Percentiles rank a stretch among this genome's conserved stretches.
Conservation (phyloP, 352 stramenopile species). For the Phytopythium helicoides region DNA sequence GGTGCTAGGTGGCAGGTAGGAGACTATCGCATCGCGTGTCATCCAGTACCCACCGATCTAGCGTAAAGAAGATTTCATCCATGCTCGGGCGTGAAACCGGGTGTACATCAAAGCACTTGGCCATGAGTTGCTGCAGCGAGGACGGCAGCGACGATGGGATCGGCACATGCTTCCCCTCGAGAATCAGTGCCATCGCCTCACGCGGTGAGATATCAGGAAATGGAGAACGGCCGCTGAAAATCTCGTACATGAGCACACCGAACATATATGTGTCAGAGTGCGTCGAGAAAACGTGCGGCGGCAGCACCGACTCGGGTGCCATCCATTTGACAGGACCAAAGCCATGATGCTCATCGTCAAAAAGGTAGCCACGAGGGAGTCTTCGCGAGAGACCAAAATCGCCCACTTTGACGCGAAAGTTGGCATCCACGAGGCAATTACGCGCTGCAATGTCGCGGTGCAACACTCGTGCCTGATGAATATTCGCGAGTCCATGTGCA, state of each 20-base stretch:
- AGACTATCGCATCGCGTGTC: constrained; percentile 30
- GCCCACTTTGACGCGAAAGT: constrained; percentile 71
- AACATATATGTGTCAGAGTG: constrained; percentile 81
- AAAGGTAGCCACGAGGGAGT: constrained; percentile 29
- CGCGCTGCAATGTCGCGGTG: constrained; percentile 68
- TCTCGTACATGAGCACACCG: constrained; percentile 70
- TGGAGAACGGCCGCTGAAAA: constrained; percentile 57
- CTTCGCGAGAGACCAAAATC: constrained; percentile 68
- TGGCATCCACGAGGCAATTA: constrained; percentile 60
- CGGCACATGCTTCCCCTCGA: constrained; percentile 63
- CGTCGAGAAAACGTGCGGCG: constrained; percentile 66
- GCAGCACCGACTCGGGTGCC: constrained; percentile 61
- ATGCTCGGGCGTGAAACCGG: constrained; percentile 55
- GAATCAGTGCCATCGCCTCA: constrained; percentile 55
- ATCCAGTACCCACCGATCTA: constrained; percentile 54
- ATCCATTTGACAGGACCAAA: constrained; percentile 79
- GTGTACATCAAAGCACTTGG: constrained; percentile 56
- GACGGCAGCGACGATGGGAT: constrained; percentile 40
- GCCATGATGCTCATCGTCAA: constrained; percentile 53
- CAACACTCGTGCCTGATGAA: constrained; percentile 59
- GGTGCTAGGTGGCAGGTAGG: neutral
- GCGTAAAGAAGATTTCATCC: constrained; percentile 61
- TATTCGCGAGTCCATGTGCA: constrained; percentile 60
- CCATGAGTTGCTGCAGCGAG: constrained; percentile 53
- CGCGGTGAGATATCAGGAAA: constrained; percentile 52